Evolutionary conservation across 371 early-diverging fungal species (phyloP), one percentile per base, ranked within the genome.

Genomic region (Syncephalastrum sp.): DNA sequence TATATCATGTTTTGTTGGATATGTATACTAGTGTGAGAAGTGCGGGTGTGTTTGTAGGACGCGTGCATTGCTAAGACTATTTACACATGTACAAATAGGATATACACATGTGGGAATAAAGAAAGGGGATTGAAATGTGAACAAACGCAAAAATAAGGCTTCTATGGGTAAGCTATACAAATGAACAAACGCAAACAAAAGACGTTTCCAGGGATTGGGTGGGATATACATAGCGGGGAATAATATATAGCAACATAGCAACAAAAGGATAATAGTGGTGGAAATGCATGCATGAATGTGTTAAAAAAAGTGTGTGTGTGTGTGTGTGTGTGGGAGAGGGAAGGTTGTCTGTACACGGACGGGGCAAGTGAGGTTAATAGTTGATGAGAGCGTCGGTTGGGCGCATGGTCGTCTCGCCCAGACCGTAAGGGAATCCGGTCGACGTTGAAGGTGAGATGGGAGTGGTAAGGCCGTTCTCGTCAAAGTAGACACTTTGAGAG

Each of bases 361-460:
- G 47, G 47, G 24, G 33, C 24, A 38, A 21, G 38, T 44, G 38
- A 46, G 33, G 54, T 56, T 54, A 63, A 24, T 57, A 57, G 45
- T 63, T 53, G 53, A 63, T 63, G 27, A 63, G 54, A 27, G 63
- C 63, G 43, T 63, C 63, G 13, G 63, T 63, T 5, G 63, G 63
- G 33, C 58, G 57, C 52, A 61, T 61, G 24, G 61, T 61, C 4
- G 59, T 52, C 19, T 44, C 59, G 41, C 53, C 46, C 15, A 24
- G 42, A 16, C 14, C 45, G 33, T 43, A 53, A 54, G 49, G 43
- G 47, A 19, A 44, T 48, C 42, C 53, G 17, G 54, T 57, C 53
- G 55, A 57, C 23, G 55, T 47, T 44, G 25, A 21, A 14, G 53
- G 42, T 27, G 59, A 46, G 42, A 55, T 44, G 27, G 33, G 16